Conservation (phyloP, 495 filamentous ascomycete species). For the Lepraria neglecta region DNA sequence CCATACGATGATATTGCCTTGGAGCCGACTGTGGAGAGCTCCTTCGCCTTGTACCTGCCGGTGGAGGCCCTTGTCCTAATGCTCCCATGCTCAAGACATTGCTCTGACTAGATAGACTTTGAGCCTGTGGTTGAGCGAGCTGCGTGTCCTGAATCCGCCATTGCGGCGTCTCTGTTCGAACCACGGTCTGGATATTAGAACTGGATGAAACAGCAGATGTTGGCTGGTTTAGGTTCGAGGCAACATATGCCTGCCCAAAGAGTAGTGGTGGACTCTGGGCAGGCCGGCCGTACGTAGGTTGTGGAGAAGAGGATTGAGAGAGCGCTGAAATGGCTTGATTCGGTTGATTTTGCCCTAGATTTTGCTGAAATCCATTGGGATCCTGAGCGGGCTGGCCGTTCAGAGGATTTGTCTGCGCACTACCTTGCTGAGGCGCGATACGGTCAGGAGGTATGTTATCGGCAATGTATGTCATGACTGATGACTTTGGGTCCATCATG, state of each 20-base stretch:
- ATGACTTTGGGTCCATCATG: conserved; percentile 11
- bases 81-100: too few relatives aligned
- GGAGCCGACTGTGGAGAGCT: conserved; percentile 9
- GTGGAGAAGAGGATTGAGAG: conserved; percentile 2
- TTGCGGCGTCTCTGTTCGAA: background rate
- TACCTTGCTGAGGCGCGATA: conserved; percentile 10
- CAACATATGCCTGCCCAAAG: conserved; percentile 2
- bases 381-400: conserved; percentile 5
- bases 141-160: background rate
- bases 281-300: conserved; percentile 6
- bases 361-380: conserved; percentile 1
- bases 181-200: background rate
- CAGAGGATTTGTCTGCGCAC: background rate
- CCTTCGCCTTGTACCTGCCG: background rate
- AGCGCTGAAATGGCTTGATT: background rate
- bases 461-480: conserved; percentile 16
- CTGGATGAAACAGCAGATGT: background rate
- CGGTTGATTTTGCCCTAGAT: background rate
- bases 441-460: conserved; percentile 13
- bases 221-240: conserved; percentile 6
- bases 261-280: conserved; percentile 4
- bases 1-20: conserved; percentile 14
- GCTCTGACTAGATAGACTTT: background rate
- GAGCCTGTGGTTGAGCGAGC: background rate
- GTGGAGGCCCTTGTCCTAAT: background rate